A percentile compares a stretch with the other conserved stretches of the same genome.
phyloP scores from a whole-genome alignment of 805 yeast genomes.

The Limtongozyma cylindracea region DNA sequence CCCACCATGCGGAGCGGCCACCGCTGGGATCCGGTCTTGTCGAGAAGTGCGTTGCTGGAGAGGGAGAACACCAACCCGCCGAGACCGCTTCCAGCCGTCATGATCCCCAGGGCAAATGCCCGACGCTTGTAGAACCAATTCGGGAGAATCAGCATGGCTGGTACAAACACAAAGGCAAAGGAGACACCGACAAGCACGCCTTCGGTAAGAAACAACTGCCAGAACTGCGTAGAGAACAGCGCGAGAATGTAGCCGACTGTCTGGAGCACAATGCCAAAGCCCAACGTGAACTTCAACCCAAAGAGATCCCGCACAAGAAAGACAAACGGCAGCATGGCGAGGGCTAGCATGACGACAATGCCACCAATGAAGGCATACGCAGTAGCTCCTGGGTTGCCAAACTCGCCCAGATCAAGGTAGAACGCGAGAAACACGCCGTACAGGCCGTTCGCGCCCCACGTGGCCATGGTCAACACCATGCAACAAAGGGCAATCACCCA shows the following conservation, averaged over 20 bases:
- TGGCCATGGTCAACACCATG: conserved; percentile 21
- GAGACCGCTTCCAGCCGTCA: neutral
- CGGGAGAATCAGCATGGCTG: neutral
- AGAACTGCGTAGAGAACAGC: conserved; percentile 24
- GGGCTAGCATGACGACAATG: conserved; percentile 31
- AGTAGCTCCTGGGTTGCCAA: no score
- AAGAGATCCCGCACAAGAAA: conserved; percentile 21
- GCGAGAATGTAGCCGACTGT: conserved; percentile 34
- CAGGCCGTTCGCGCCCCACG: conserved; percentile 57
- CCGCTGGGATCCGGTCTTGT: conserved; percentile 14
- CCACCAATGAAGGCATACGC: conserved; percentile 27
- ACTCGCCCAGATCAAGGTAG: conserved; percentile 24
- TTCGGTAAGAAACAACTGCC: conserved; percentile 48
- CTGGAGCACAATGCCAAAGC: conserved; percentile 22
- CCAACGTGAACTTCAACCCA: conserved; percentile 19
- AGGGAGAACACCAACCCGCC: neutral
- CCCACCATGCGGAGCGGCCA: conserved; percentile 20
- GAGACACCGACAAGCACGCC: conserved; percentile 20
- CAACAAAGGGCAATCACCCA: conserved; percentile 35
- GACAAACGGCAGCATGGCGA: conserved; percentile 27
- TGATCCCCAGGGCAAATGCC: neutral
- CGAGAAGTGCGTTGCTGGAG: conserved; percentile 3
- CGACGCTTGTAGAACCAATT: neutral
- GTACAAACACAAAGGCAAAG: neutral
- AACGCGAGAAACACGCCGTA: conserved; percentile 37